Evolutionary conservation across 257 asterid species (phyloP).

Genomic region (Solanum gracilifrons): DNA sequence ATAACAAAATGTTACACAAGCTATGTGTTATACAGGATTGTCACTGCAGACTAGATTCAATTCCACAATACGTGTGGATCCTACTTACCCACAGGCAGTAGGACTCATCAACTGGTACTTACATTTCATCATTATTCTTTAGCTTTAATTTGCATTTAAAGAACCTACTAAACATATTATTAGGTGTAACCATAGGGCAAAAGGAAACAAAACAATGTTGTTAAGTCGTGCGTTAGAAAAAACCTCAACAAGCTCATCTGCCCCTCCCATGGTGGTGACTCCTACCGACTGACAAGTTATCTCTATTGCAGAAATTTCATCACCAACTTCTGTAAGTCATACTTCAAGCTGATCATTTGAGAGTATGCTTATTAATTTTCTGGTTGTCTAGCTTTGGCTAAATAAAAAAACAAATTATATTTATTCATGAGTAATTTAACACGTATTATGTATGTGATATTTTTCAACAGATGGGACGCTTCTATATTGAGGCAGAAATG

Average conservation of each 20-base stretch:
- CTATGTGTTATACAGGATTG: background rate
- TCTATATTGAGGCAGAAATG: no score
- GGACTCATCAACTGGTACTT: background rate
- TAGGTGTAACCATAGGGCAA: background rate
- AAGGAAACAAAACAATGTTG: no score
- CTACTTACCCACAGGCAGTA: background rate
- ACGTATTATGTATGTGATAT: background rate
- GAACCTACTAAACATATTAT: background rate
- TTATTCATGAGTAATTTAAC: background rate
- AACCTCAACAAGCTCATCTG: background rate
- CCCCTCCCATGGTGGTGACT: background rate
- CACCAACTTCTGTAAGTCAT: background rate
- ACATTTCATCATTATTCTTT: background rate
- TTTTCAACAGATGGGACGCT: background rate
- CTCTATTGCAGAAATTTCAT: background rate
- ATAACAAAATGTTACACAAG: no score
- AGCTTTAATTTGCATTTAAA: no score
- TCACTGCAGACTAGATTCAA: background rate
- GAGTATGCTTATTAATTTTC: background rate
- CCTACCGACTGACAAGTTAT: rapidly evolving
- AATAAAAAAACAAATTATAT: no score
- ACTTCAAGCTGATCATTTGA: background rate
- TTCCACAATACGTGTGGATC: no score
- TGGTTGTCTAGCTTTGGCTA: no score
- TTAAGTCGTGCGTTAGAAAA: background rate